Evolutionary conservation across 2,329 filamentous ascomycete genomes (phyloP).

Genomic region (Colletotrichum sp.): DNA sequence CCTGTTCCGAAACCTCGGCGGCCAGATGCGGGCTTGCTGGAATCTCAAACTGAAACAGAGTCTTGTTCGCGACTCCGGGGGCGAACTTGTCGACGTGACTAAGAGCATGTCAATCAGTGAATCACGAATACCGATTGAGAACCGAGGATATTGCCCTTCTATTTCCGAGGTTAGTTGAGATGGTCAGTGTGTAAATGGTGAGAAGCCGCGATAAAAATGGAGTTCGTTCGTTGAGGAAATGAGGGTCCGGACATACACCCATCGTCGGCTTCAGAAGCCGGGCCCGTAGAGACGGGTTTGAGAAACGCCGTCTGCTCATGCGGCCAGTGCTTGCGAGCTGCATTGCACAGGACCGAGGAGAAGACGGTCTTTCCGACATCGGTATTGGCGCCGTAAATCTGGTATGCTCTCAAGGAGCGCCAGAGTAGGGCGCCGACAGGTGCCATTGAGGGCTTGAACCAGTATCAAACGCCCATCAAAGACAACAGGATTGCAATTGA

Average conservation of each 20-base stretch:
- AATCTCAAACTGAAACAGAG: constrained; percentile 74
- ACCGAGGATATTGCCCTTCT: neutral
- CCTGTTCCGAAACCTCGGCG: constrained; percentile 53
- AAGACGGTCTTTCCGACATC: constrained; percentile 86
- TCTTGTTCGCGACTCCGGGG: constrained; percentile 50
- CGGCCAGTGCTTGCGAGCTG: constrained; percentile 52
- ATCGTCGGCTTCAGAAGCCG: constrained; percentile 72
- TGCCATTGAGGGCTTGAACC: constrained; percentile 32
- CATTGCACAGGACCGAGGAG: constrained; percentile 73
- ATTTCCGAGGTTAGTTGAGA: neutral
- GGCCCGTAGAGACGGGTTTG: constrained; percentile 83
- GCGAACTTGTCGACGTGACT: constrained; percentile 70
- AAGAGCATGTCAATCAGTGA: neutral
- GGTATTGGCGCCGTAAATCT: constrained; percentile 85
- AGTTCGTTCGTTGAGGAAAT: neutral
- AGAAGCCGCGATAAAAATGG: neutral
- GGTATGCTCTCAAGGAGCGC: constrained; percentile 71
- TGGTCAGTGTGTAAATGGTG: neutral
- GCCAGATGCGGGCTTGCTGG: constrained; percentile 82
- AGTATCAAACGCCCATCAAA: neutral
- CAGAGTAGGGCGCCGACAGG: constrained; percentile 67
- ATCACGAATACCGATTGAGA: neutral
- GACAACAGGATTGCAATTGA: neutral
- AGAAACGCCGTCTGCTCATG: constrained; percentile 66
- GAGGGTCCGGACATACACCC: constrained; percentile 48